phyloP scores from a whole-genome alignment of 139 green algal genomes.

The Chlamydomonas schloesseri region DNA sequence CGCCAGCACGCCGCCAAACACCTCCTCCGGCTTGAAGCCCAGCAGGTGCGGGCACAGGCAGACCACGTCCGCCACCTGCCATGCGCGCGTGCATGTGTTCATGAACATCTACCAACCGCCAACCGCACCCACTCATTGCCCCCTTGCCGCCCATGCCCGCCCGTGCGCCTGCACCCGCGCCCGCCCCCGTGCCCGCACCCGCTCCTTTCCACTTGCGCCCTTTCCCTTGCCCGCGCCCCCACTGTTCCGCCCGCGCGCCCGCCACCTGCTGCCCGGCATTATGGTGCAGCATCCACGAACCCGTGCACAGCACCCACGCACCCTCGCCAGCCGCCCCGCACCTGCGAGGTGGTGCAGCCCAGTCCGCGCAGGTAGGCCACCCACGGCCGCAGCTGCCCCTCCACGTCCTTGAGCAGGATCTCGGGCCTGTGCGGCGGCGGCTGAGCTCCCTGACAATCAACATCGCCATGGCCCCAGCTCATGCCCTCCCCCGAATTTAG shows the following conservation, averaged over 20 bases:
- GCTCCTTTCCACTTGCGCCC: not conserved
- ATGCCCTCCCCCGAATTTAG: too few species aligned
- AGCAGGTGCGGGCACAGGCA: conserved; percentile 50
- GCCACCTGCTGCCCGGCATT: too few species aligned
- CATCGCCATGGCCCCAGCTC: too few species aligned
- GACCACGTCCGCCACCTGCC: conserved; percentile 35
- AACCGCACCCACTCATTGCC: too few species aligned
- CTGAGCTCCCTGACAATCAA: too few species aligned
- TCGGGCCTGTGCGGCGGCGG: conserved; percentile 21
- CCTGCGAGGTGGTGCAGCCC: conserved; percentile 45
- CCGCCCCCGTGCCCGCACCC: too few species aligned
- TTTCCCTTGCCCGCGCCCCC: not conserved
- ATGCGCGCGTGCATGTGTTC: not conserved
- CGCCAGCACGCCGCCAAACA: conserved; percentile 36
- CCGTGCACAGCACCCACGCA: too few species aligned
- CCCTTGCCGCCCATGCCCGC: too few species aligned
- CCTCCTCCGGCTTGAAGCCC: conserved; percentile 40
- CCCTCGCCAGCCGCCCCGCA: not conserved
- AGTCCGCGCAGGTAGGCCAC: conserved; percentile 42
- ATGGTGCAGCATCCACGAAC: too few species aligned
- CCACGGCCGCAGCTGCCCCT: conserved; percentile 45
- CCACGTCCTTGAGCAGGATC: conserved; percentile 47
- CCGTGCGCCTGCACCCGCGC: too few species aligned
- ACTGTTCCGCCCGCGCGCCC: too few species aligned
- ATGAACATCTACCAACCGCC: too few species aligned